phyloP scores from a whole-genome alignment of 495 filamentous ascomycete species.

The Aspergillus avenaceus region DNA sequence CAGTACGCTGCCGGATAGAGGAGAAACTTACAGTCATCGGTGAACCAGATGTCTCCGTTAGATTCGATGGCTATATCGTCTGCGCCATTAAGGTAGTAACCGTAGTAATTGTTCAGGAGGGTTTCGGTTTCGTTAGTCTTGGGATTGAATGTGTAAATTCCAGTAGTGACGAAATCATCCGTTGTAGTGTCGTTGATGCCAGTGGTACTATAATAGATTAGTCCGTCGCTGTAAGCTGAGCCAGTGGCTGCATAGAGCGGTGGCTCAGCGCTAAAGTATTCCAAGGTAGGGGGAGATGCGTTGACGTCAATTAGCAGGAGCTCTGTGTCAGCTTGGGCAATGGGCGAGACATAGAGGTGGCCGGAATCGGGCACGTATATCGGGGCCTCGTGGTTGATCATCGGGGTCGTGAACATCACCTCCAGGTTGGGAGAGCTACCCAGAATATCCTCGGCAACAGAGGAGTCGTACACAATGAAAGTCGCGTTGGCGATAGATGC shows the following conservation, averaged over 20 bases:
- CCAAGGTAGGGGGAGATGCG: background rate
- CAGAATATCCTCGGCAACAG: background rate
- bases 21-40: conserved; percentile 1
- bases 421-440: background rate
- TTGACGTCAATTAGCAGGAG: background rate
- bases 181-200: background rate
- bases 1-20: too few relatives aligned
- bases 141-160: background rate
- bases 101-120: background rate
- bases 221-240: background rate
- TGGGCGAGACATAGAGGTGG: background rate
- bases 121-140: background rate
- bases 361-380: background rate
- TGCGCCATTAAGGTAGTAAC: background rate
- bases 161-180: background rate
- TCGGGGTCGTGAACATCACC: background rate
- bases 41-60: background rate
- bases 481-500: background rate
- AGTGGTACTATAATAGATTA: background rate
- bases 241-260: background rate
- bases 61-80: background rate
- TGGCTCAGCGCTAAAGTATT: background rate
- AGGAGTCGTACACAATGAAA: background rate
- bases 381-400: background rate
- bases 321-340: background rate